These are phyloP conservation scores for Coniochaeta sp. DNA, from an alignment of 2,329 filamentous ascomycete species.

Conservation along the genomic window DNA sequence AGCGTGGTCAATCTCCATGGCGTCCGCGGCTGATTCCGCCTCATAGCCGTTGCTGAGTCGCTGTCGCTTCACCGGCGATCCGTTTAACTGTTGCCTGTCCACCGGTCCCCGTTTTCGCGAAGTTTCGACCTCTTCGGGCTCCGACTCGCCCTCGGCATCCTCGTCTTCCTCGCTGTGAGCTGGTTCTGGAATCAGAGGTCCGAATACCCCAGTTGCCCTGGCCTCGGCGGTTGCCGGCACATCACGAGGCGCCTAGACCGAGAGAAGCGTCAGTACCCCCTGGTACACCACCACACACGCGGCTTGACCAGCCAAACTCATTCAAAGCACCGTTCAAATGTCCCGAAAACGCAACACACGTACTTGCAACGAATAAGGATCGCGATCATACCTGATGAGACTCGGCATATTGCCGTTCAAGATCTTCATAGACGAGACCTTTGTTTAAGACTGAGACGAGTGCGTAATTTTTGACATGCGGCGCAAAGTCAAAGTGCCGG, in stretches of 20 bases:
- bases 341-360: not conserved
- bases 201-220: conserved; percentile 48
- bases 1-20: conserved; percentile 53
- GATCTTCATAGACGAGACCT: conserved; percentile 53
- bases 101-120: conserved; percentile 45
- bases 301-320: conserved; percentile 5
- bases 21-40: conserved; percentile 42
- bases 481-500: conserved; percentile 55
- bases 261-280: conserved; percentile 30
- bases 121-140: conserved; percentile 33
- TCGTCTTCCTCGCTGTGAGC: conserved; percentile 26
- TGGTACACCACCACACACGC: conserved; percentile 4
- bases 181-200: conserved; percentile 41
- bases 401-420: conserved; percentile 42
- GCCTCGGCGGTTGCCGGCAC: conserved; percentile 36
- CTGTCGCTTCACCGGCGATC: conserved; percentile 50
- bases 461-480: conserved; percentile 57
- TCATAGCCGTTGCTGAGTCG: conserved; percentile 44
- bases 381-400: conserved; percentile 33
- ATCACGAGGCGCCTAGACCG: conserved; percentile 41
- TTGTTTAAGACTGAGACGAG: conserved; percentile 57
- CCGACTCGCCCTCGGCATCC: conserved; percentile 22
- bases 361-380: not conserved
- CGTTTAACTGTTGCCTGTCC: conserved; percentile 42
- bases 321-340: not conserved